Evolutionary conservation across 1,284 basidiomycete genomes (phyloP), one percentile per base, ranked within the genome.

Genomic region (Ganoderma sinense): DNA sequence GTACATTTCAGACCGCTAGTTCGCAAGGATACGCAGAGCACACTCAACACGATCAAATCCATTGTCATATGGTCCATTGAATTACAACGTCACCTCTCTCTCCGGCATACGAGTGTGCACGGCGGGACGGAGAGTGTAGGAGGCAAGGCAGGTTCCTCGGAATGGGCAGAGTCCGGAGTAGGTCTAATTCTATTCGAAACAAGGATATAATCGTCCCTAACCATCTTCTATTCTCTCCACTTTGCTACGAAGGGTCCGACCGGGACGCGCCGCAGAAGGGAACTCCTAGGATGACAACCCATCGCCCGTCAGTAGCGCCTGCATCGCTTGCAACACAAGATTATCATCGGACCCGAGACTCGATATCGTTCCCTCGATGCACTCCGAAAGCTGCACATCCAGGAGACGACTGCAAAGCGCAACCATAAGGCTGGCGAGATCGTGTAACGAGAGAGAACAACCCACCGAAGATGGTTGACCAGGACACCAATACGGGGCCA

Each of bases 401-500:
- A 96, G 80, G 33, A 96, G 81, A 33, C 89, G 88, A 59, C 90
- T 91, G 73, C 13, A 66, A 11, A 56, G 39, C 8, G 48, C 33
- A 8, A 65, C 14, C 26, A 16, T 23, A 33, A 59, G 29, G 29
- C 18, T 8, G 5, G 20, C 55, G 40, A 53, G 60, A 74, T 67
- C 65, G 65, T 41, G 45, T 74, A 6, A 26, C 16, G 7, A 23
- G 4, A 43, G 55, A 68, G 69, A 73, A 65, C 18, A 39, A 76
- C 83, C 43, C 75, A 92, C 91, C 96, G 85, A n/a, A 98, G 82
- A 76, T 97, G 95, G 73, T 97, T 97, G 51, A 95, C 94, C 36
- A 98, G 85, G 11, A 97, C 91, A 1, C 95, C 97, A 58, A 98
- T 97, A 7, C 96, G 87, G 20, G 96, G 94, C 86, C 91, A 94